A percentile compares a stretch with the other conserved stretches of the same genome.
Conservation (phyloP, 75 land plant species). For the Picea sitchensis region DNA sequence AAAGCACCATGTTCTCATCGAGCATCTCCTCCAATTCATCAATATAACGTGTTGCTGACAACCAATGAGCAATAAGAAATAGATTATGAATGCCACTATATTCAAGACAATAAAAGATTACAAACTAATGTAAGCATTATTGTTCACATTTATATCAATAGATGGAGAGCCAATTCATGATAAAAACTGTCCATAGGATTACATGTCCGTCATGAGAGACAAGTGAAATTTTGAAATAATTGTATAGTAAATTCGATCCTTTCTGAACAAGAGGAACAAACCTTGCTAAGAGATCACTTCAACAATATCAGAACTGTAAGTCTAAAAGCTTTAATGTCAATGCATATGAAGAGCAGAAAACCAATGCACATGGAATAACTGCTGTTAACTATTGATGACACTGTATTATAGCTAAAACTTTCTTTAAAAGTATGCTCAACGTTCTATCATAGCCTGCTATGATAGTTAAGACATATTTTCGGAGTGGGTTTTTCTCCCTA, state of each 20-base stretch:
- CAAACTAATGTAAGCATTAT: not conserved
- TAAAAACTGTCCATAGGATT: not conserved
- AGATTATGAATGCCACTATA: not conserved
- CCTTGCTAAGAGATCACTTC: too few relatives aligned
- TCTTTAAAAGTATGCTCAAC: too few relatives aligned
- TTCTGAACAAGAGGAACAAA: too few relatives aligned
- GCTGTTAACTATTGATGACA: slow-evolving; percentile 5
- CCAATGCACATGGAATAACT: not conserved
- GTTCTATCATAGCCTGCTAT: too few relatives aligned
- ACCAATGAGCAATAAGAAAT: not conserved
- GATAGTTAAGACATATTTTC: too few relatives aligned
- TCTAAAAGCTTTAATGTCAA: not conserved
- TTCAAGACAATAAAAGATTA: not conserved
- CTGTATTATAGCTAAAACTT: too few relatives aligned
- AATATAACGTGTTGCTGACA: slow-evolving; percentile 54
- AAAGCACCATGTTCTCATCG: slow-evolving; percentile 52
- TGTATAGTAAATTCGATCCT: too few relatives aligned
- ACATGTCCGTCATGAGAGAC: not conserved
- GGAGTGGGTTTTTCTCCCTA: too few relatives aligned
- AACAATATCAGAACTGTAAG: too few relatives aligned
- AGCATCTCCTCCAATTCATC: slow-evolving; percentile 84
- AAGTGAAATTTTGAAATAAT: too few relatives aligned
- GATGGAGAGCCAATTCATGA: not conserved
- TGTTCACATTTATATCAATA: not conserved
- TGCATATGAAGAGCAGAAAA: not conserved